phyloP scores from a whole-genome alignment of 2,329 filamentous ascomycete genomes.

The Pseudocercospora macadamiae region DNA sequence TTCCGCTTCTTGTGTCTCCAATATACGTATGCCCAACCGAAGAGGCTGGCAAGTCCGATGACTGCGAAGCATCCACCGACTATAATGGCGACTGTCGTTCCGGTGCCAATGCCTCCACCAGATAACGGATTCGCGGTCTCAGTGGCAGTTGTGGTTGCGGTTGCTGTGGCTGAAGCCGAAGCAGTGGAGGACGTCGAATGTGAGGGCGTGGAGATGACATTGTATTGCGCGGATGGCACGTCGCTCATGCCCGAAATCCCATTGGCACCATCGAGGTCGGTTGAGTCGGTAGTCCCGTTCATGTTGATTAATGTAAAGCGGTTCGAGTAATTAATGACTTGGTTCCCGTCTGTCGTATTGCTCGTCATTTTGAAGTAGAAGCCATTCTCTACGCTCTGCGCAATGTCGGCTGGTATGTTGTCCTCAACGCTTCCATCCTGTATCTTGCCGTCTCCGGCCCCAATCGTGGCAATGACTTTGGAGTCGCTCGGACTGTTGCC shows the following conservation, averaged over 20 bases:
- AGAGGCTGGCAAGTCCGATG: slow-evolving; percentile 12
- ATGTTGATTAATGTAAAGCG: slow-evolving; percentile 66
- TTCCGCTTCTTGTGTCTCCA: slow-evolving; percentile 15
- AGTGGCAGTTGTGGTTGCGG: slow-evolving; percentile 10
- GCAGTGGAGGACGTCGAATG: slow-evolving; percentile 1
- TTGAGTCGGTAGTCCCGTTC: slow-evolving; percentile 59
- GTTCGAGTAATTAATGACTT: slow-evolving; percentile 61
- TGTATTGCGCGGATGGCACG: slow-evolving; percentile 27
- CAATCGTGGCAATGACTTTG: slow-evolving; percentile 23
- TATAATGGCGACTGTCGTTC: slow-evolving; percentile 12
- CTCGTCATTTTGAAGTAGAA: slow-evolving; percentile 30
- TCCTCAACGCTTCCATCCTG: slow-evolving; percentile 15
- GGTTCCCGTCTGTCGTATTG: slow-evolving; percentile 31
- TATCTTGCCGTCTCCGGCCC: slow-evolving; percentile 14
- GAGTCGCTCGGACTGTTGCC: slow-evolving; percentile 26
- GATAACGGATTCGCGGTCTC: slow-evolving; percentile 2
- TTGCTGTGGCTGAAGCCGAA: background rate
- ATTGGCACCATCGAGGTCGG: slow-evolving; percentile 36
- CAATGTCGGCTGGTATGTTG: slow-evolving; percentile 21
- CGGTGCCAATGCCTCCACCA: background rate
- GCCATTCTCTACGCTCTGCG: slow-evolving; percentile 27
- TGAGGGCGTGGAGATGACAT: slow-evolving; percentile 14
- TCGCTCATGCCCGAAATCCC: slow-evolving; percentile 18
- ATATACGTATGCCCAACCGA: slow-evolving; percentile 15
- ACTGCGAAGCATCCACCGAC: slow-evolving; percentile 14